Base-by-base conservation (phyloP, 2,329 filamentous ascomycete genomes). In the Venturia asperata region DNA sequence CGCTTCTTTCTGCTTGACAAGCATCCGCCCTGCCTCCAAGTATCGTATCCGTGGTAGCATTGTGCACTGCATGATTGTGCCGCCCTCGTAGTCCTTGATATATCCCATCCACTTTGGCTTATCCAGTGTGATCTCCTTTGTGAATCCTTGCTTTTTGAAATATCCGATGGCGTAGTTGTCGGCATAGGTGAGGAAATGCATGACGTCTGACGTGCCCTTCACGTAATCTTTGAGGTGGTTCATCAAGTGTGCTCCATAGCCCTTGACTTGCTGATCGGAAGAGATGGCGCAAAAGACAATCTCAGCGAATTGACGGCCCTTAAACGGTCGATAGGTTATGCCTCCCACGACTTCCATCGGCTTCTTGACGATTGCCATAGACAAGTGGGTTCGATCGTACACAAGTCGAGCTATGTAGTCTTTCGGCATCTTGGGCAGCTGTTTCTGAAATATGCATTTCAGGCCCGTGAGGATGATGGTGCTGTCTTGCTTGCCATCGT, bases 161-260 rank as follows among this genome's bases (percentile, higher is more conserved):
- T 97, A 99, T 13, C 94, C 94, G 69, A 96, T 99, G 47, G 94
- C 94, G 73, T 97, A 97, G 76, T 99, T 99, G 76, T 99, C 94
- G 69, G 94, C 94, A 73, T 99, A 99, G 1, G 94, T 99, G 2
- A 99, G 82, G 76, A 99, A 99, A 77, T 99, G 92, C 92, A 97
- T 97, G 61, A 99, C 92, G 69, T 92, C 88, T 64, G 91, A 95
- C 0, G 93, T 97, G 7, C 93, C 92, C 76, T 96, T 97, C 75
- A 99, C 94, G 72, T 97, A 99, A 79, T 99, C 86, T 78, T 99
- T 99, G 58, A 99, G 80, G 74, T 99, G 94, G 1, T 91, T 93
- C 94, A 99, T 99, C 24, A 99, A 82, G 80, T 97, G 93, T 13
- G 94, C 93, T 68, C 94, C 94, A 74, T 99, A 99, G 42, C 94